A percentile compares a stretch with the other conserved stretches of the same genome.
These are phyloP conservation scores for Komagataella phaffii DNA, from an alignment of 805 yeast species.

Conservation along the genomic window DNA sequence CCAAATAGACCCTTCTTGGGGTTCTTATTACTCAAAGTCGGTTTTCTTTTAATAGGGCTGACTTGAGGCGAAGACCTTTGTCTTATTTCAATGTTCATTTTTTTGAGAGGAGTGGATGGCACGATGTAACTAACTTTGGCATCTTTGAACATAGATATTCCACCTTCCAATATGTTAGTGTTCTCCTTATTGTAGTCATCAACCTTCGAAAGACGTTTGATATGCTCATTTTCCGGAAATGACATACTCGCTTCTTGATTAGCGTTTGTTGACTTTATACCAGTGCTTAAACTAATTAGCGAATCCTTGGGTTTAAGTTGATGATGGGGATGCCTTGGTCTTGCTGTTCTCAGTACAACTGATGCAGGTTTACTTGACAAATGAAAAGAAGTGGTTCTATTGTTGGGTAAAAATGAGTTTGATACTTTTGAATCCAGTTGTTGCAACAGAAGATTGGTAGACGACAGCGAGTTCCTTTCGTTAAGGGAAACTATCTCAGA, in stretches of 20 bases:
- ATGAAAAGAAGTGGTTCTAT: not conserved
- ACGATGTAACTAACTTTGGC: constrained; percentile 29
- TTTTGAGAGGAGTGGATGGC: constrained; percentile 61
- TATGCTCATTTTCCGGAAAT: constrained; percentile 7
- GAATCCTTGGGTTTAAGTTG: constrained; percentile 7
- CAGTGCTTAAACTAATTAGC: constrained; percentile 6
- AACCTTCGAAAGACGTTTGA: constrained; percentile 10
- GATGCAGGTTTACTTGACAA: not conserved
- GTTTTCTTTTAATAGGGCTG: too few relatives aligned
- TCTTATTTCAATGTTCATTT: constrained; percentile 28
- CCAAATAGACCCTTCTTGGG: not conserved
- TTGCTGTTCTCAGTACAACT: not conserved
- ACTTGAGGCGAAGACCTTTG: not conserved
- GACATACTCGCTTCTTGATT: not conserved
- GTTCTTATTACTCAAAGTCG: not conserved
- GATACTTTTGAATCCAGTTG: constrained; percentile 7
- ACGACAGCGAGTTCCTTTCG: constrained; percentile 9
- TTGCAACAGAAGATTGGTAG: constrained; percentile 11
- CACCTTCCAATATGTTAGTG: constrained; percentile 38
- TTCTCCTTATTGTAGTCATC: constrained; percentile 9
- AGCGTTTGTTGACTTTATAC: not conserved
- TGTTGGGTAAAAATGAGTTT: constrained; percentile 1
- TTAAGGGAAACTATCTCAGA: constrained; percentile 24
- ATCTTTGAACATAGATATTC: constrained; percentile 33
- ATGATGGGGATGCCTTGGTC: not conserved